Conservation (phyloP, 73 alveolate species). For the Urostyla sp. region DNA sequence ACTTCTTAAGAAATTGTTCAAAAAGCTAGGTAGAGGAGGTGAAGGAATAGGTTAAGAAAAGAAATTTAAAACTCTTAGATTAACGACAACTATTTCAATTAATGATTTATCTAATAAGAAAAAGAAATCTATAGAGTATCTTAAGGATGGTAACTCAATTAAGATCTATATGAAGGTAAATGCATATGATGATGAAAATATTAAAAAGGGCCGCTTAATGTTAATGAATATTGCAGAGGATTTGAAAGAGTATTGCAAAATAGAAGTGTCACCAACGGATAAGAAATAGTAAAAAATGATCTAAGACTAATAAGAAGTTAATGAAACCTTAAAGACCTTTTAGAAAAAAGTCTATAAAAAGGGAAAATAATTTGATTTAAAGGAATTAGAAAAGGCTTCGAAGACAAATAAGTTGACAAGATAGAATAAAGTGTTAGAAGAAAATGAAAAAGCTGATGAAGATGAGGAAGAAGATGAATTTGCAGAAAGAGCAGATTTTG, state of each 20-base stretch:
- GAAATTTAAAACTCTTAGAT: slow-evolving; percentile 44
- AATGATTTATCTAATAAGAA: slow-evolving; percentile 68
- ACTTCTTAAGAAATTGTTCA: slow-evolving; percentile 61
- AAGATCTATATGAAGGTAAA: slow-evolving; percentile 73
- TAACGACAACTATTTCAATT: slow-evolving; percentile 57
- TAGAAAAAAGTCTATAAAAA: too few relatives aligned
- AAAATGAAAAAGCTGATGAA: slow-evolving; percentile 33
- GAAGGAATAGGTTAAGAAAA: slow-evolving; percentile 53
- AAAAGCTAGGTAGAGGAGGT: slow-evolving; percentile 62
- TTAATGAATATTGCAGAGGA: slow-evolving; percentile 67
- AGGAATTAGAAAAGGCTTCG: slow-evolving; percentile 27
- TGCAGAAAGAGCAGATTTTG: slow-evolving; percentile 29
- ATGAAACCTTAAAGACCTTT: too few relatives aligned
- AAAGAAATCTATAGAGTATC: slow-evolving; percentile 57
- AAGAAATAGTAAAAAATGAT: neutral
- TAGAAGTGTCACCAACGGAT: slow-evolving; percentile 59
- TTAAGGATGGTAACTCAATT: slow-evolving; percentile 29
- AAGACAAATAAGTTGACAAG: slow-evolving; percentile 7
- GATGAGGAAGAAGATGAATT: slow-evolving; percentile 46
- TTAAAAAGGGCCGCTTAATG: slow-evolving; percentile 66
- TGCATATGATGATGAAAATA: slow-evolving; percentile 61
- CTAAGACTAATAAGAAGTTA: neutral
- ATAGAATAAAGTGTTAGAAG: neutral
- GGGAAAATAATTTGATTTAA: slow-evolving; percentile 15
- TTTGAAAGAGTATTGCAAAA: slow-evolving; percentile 43